These are phyloP conservation scores for Podila epigama DNA, from an alignment of 192 early-diverging fungal species.

Conservation along the genomic window DNA sequence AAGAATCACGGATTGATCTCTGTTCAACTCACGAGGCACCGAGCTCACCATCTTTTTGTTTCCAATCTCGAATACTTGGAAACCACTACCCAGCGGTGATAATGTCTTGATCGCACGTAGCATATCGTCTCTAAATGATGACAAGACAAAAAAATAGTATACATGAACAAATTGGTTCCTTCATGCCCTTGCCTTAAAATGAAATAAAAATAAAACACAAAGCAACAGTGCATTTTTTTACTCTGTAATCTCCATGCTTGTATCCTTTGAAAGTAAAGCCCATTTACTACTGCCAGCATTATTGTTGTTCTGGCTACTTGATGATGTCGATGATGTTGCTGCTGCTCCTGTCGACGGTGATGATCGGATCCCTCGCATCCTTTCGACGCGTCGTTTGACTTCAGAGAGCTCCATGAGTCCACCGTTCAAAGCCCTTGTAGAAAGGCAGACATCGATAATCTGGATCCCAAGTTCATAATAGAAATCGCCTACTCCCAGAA, in stretches of 20 bases:
- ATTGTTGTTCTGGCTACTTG: too few relatives aligned
- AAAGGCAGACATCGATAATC: constrained; percentile 89
- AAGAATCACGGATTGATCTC: constrained; percentile 77
- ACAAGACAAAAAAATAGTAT: constrained; percentile 11
- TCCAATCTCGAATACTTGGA: constrained; percentile 84
- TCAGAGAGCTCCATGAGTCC: constrained; percentile 91
- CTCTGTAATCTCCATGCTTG: constrained; percentile 50
- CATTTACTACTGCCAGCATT: constrained; percentile 4
- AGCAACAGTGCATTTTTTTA: background rate
- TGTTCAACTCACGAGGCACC: constrained; percentile 88
- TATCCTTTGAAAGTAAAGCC: constrained; percentile 20
- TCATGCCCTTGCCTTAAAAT: background rate
- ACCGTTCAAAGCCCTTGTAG: constrained; percentile 84
- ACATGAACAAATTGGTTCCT: constrained; percentile 1
- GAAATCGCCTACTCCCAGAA: constrained; percentile 96
- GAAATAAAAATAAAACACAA: background rate
- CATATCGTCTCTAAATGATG: constrained; percentile 82
- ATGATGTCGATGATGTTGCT: background rate
- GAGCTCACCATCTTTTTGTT: constrained; percentile 84
- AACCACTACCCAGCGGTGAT: constrained; percentile 89
- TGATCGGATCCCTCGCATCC: constrained; percentile 61
- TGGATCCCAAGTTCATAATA: constrained; percentile 97
- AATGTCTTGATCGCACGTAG: constrained; percentile 84
- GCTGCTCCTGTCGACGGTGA: background rate
- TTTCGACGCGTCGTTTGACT: constrained; percentile 72